Conservation (phyloP, 331 rosid genomes). For the Telfairia occidentalis region DNA sequence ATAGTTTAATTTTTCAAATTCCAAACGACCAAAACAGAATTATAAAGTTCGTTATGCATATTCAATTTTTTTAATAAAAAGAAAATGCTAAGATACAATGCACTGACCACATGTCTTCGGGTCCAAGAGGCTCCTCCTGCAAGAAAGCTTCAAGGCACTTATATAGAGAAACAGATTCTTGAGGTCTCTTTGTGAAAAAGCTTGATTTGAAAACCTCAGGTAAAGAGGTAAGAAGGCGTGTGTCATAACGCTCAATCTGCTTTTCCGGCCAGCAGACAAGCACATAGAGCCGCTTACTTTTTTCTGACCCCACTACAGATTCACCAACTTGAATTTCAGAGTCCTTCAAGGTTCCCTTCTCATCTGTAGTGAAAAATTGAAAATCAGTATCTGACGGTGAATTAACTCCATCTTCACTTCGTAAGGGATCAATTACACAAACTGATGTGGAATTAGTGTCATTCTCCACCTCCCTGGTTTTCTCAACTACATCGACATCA, state of each 20-base stretch:
- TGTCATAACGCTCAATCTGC: conserved; percentile 42
- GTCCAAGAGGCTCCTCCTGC: conserved; percentile 99
- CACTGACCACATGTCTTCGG: conserved; percentile 99
- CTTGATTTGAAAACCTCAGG: conserved; percentile 88
- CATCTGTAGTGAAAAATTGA: conserved; percentile 62
- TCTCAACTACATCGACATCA: conserved; percentile 27
- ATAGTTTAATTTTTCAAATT: not conserved
- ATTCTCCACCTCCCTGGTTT: conserved; percentile 28
- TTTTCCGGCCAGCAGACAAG: conserved; percentile 80
- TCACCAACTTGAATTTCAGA: conserved; percentile 49
- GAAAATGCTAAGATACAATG: not conserved
- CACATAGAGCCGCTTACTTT: conserved; percentile 38
- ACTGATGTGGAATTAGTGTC: conserved; percentile 22
- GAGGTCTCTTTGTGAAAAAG: conserved; percentile 56
- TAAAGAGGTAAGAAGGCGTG: conserved; percentile 39
- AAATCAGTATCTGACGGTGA: conserved; percentile 35
- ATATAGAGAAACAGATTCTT: conserved; percentile 75
- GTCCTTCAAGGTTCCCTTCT: conserved; percentile 50
- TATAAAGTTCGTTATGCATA: not conserved
- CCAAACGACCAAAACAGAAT: not conserved
- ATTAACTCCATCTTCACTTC: conserved; percentile 25
- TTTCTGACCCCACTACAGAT: conserved; percentile 32
- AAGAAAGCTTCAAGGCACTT: conserved; percentile 95
- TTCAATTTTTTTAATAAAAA: not conserved
- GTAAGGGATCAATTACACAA: conserved; percentile 17